Conservation (phyloP, 2,329 filamentous ascomycete species). For the Onygenales sp. region DNA sequence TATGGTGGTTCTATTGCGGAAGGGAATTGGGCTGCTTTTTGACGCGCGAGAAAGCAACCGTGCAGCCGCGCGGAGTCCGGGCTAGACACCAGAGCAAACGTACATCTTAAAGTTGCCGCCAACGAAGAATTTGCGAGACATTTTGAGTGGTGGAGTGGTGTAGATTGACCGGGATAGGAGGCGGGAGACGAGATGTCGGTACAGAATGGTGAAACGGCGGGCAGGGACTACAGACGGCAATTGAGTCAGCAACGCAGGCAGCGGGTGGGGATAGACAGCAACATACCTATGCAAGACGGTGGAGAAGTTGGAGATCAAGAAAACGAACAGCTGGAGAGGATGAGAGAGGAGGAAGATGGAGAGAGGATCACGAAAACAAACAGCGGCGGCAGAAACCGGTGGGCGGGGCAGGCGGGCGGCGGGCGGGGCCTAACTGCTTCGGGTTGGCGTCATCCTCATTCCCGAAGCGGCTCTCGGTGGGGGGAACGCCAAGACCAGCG, state of each 20-base stretch:
- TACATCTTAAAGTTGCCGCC: conserved; percentile 99
- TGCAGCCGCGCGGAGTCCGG: conserved; percentile 17
- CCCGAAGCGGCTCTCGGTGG: too few relatives aligned
- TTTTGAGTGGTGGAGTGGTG: conserved; percentile 35
- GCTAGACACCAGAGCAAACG: conserved; percentile 25
- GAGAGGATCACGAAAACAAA: background rate
- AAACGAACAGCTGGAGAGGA: background rate
- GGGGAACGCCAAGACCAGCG: too few relatives aligned
- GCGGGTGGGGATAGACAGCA: background rate
- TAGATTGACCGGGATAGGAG: background rate
- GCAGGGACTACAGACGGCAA: background rate
- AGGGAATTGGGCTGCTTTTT: background rate
- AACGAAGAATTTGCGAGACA: conserved; percentile 95
- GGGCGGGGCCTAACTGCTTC: too few relatives aligned
- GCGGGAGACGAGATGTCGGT: background rate
- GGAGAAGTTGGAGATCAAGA: background rate
- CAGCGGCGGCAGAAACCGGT: background rate
- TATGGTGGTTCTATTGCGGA: background rate
- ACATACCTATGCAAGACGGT: background rate
- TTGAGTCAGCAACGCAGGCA: background rate
- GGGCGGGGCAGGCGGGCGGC: too few relatives aligned
- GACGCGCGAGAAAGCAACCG: conserved; percentile 3
- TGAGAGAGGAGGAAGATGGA: background rate
- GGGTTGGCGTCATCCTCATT: too few relatives aligned
- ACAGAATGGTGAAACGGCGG: background rate